Evolutionary conservation across 2,329 filamentous ascomycete genomes (phyloP).

Genomic region (Alternaria novae-zelandiae): DNA sequence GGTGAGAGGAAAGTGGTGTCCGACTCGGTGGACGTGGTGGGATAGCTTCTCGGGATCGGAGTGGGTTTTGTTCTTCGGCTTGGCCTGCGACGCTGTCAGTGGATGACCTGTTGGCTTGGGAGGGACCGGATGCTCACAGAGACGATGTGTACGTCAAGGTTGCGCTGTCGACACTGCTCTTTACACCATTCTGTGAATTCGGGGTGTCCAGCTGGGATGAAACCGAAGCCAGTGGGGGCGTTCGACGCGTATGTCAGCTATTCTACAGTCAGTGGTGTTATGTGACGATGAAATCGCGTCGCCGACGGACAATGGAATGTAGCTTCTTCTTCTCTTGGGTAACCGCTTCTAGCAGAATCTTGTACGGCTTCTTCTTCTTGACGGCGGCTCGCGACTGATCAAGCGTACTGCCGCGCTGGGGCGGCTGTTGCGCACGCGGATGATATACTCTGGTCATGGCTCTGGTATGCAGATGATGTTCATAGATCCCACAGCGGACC

Average conservation of each 20-base stretch:
- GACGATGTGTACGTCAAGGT: slow-evolving; percentile 63
- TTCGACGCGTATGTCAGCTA: slow-evolving; percentile 63
- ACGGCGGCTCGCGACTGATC: slow-evolving; percentile 31
- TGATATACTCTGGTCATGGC: slow-evolving; percentile 39
- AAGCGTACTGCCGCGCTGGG: slow-evolving; percentile 22
- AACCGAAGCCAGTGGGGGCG: slow-evolving; percentile 65
- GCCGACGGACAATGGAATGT: slow-evolving; percentile 54
- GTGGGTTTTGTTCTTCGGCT: slow-evolving; percentile 58
- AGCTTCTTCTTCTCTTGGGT: slow-evolving; percentile 67
- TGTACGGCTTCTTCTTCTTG: slow-evolving; percentile 57
- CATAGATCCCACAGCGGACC: slow-evolving; percentile 19
- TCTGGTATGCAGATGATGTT: slow-evolving; percentile 7
- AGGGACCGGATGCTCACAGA: slow-evolving; percentile 58
- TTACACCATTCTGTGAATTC: slow-evolving; percentile 64
- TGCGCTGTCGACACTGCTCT: slow-evolving; percentile 63
- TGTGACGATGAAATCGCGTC: slow-evolving; percentile 2
- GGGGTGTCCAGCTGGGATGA: slow-evolving; percentile 66
- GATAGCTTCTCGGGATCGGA: slow-evolving; percentile 60
- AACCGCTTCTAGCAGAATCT: slow-evolving; percentile 64
- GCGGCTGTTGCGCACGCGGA: slow-evolving; percentile 26
- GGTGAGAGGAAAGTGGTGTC: slow-evolving; percentile 67
- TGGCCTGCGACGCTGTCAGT: slow-evolving; percentile 36
- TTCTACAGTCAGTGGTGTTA: slow-evolving; percentile 40
- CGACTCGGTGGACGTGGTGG: slow-evolving; percentile 66
- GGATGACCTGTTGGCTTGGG: not conserved